Percentiles rank a stretch among this genome's conserved stretches.
Conservation (phyloP, 73 alveolate genomes). For the Paramecium primaurelia region DNA sequence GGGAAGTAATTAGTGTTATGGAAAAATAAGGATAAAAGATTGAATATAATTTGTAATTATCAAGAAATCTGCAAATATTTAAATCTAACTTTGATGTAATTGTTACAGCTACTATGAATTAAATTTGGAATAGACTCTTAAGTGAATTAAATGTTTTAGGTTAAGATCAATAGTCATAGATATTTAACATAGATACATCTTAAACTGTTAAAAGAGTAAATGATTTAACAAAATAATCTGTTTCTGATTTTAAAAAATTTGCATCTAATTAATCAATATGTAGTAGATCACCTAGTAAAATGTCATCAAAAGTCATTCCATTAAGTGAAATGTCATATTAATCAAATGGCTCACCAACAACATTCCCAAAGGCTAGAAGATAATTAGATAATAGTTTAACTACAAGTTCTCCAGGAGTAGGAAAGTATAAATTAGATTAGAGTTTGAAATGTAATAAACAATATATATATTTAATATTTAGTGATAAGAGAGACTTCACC, state of each 20-base stretch:
- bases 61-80: neutral
- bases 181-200: neutral
- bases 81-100: conserved; percentile 38
- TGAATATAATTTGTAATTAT: neutral
- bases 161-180: neutral
- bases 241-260: neutral
- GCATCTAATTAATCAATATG: neutral
- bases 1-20: conserved; percentile 1
- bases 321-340: conserved; percentile 26
- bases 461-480: neutral
- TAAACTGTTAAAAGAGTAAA: neutral
- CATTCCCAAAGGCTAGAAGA: conserved; percentile 21
- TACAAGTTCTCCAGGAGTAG: conserved; percentile 52
- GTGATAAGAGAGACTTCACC: conserved; percentile 16
- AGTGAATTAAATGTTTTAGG: neutral
- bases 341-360: conserved; percentile 29
- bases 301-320: conserved; percentile 4
- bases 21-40: conserved; percentile 28
- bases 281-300: conserved; percentile 38
- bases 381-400: neutral
- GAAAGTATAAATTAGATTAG: conserved; percentile 12
- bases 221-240: neutral
- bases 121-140: conserved; percentile 13
- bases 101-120: neutral
- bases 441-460: neutral